A percentile compares a stretch with the other conserved stretches of the same genome.
phyloP scores from a whole-genome alignment of 208 protist species.

The Trypanosoma scelopori region DNA sequence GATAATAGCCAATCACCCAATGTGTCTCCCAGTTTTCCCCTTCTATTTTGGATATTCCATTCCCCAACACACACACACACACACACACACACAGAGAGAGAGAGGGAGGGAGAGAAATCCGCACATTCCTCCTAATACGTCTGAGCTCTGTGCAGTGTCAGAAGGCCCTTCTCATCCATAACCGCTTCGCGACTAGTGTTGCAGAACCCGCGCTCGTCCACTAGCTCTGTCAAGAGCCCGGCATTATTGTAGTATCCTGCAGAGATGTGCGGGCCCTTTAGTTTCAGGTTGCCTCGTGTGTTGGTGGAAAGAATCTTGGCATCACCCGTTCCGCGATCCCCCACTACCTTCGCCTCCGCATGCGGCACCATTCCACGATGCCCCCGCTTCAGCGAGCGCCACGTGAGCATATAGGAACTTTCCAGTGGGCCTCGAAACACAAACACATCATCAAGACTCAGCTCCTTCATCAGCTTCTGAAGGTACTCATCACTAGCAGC shows the following conservation, averaged over 20 bases:
- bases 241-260: constrained; percentile 92
- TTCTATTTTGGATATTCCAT: background rate
- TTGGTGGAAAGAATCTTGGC: constrained; percentile 84
- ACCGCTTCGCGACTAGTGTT: constrained; percentile 85
- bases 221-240: constrained; percentile 84
- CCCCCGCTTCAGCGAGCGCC: constrained; percentile 70
- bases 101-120: too few relatives aligned
- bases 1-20: too few relatives aligned
- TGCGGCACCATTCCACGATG: constrained; percentile 80
- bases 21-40: too few relatives aligned
- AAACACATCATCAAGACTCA: constrained; percentile 84
- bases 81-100: background rate
- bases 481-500: constrained; percentile 70
- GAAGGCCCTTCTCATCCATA: constrained; percentile 66
- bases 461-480: constrained; percentile 65
- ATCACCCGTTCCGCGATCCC: constrained; percentile 85
- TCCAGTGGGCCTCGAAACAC: constrained; percentile 89
- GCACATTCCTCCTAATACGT: constrained; percentile 45
- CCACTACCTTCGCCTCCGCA: constrained; percentile 85
- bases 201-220: constrained; percentile 85
- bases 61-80: background rate
- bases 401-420: constrained; percentile 76
- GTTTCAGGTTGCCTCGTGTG: constrained; percentile 83
- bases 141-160: constrained; percentile 63
- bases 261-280: constrained; percentile 86